Percentiles rank a stretch among this genome's conserved stretches.
Evolutionary conservation across 2,329 filamentous ascomycete species (phyloP).

Genomic region (Cytospora mali): DNA sequence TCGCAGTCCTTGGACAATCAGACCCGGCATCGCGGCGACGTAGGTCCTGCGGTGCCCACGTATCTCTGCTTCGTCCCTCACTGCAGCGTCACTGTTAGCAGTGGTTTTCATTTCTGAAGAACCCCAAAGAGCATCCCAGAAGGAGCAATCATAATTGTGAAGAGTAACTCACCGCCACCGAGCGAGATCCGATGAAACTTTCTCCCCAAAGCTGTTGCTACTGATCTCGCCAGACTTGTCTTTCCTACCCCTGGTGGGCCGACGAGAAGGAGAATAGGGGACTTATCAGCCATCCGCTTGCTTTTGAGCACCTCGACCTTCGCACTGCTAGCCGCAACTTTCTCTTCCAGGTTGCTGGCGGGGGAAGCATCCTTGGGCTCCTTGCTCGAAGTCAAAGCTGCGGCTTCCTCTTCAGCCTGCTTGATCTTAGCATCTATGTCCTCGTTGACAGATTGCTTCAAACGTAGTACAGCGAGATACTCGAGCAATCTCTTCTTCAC

Average conservation of each 20-base stretch:
- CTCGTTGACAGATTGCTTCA: constrained; percentile 89
- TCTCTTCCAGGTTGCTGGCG: constrained; percentile 35
- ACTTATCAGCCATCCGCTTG: constrained; percentile 90
- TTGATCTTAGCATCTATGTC: constrained; percentile 80
- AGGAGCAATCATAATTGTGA: background rate
- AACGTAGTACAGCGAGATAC: constrained; percentile 91
- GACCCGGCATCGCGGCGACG: constrained; percentile 96
- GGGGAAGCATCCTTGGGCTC: constrained; percentile 22
- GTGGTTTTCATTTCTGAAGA: background rate
- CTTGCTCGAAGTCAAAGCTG: constrained; percentile 47
- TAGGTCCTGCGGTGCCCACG: constrained; percentile 93
- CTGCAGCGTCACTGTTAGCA: constrained; percentile 38
- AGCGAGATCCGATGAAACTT: constrained; percentile 98
- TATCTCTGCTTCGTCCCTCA: constrained; percentile 95
- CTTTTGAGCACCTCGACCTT: constrained; percentile 77
- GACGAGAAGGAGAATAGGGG: constrained; percentile 89
- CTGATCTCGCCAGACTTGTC: constrained; percentile 90
- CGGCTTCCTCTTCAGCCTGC: constrained; percentile 61
- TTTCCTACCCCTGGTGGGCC: constrained; percentile 95
- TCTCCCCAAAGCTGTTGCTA: constrained; percentile 86
- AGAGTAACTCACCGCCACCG: constrained; percentile 58
- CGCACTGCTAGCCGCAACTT: constrained; percentile 51
- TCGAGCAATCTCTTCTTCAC: constrained; percentile 96
- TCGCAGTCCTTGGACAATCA: constrained; percentile 90
- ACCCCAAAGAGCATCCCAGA: background rate